A percentile compares a stretch with the other conserved stretches of the same genome.
phyloP scores from a whole-genome alignment of 768 basidiomycete genomes.

The Tremella yokohamensis region DNA sequence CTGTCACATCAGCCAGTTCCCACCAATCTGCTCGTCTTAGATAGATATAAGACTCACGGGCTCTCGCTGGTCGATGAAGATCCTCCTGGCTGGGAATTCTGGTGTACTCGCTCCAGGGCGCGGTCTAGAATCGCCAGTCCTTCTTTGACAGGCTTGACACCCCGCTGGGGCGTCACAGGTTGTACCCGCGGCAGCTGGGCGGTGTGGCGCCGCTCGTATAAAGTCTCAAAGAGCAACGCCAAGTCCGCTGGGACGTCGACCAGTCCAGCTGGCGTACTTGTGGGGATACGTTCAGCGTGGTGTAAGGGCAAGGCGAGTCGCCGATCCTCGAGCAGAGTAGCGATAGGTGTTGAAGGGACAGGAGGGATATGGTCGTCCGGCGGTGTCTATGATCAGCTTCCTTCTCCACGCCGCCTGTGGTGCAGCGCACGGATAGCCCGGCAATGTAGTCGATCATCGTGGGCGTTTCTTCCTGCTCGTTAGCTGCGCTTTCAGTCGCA shows the following conservation, averaged over 20 bases:
- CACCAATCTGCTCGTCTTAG: no score
- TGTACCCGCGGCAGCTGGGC: neutral
- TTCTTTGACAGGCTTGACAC: neutral
- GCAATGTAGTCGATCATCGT: slow-evolving; percentile 25
- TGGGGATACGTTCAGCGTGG: slow-evolving; percentile 10
- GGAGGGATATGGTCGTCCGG: slow-evolving; percentile 1
- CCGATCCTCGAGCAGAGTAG: slow-evolving; percentile 8
- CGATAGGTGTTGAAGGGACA: slow-evolving; percentile 7
- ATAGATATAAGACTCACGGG: no score
- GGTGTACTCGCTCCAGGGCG: neutral
- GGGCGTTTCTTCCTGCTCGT: slow-evolving; percentile 10
- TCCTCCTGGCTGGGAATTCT: neutral
- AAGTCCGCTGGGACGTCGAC: slow-evolving; percentile 17
- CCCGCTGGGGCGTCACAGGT: neutral
- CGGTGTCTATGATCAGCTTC: neutral
- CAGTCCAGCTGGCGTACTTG: slow-evolving; percentile 15
- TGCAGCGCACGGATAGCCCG: slow-evolving; percentile 12
- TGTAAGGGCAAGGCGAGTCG: neutral
- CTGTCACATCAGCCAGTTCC: no score
- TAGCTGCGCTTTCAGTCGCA: neutral
- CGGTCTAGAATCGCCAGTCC: neutral
- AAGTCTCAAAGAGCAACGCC: slow-evolving; percentile 14
- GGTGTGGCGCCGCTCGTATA: slow-evolving; percentile 13
- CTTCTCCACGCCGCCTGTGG: neutral
- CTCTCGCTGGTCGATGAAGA: neutral